Base-by-base conservation (phyloP, 2,329 filamentous ascomycete species). In the Aspergillaceae sp. region DNA sequence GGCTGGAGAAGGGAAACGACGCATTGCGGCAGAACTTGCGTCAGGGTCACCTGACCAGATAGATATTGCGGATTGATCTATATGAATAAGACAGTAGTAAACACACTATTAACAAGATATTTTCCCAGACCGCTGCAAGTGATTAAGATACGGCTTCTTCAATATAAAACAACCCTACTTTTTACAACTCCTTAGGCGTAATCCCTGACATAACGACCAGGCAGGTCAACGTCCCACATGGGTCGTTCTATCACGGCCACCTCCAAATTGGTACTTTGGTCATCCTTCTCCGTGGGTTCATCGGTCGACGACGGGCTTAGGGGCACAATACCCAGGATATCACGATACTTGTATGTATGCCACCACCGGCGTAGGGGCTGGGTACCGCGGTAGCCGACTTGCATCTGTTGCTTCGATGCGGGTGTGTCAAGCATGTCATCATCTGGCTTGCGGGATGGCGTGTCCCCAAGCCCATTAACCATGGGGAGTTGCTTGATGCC, bases 301-400 rank as follows among this genome's bases (percentile, higher is more conserved):
- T 54, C 45, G 45, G 54, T 51, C 76, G 66, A 54, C 37, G 50
- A 34, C 28, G 56, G 43, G 34, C 69, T 72, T 30, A 84, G 66
- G 11, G 78, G 75, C 19, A 81, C 74, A 40, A 84, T 76, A 4
- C 90, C 92, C 50, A 98, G 74, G 56, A 98, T 89, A n/a, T 90
- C 87, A 48, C 90, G 79, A 68, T 97, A 98, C 67, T 94, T 94
- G 74, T 86, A 89, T 4, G 90, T 94, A 62, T 83, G 80, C 87
- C 89, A 97, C 70, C 67, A 66, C 26, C 61, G 56, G 43, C 67
- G 60, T 41, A 56, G 44, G 29, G 57, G 44, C 10, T 60, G 54
- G 34, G 57, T 57, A 41, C 55, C 59, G 38, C 64, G 55, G 29
- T 53, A 48, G 37, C 54, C 55, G 30, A 48, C 38, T 34, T 54